Evolutionary conservation across 768 basidiomycete species (phyloP).

Genomic region (Russula dissimulans): DNA sequence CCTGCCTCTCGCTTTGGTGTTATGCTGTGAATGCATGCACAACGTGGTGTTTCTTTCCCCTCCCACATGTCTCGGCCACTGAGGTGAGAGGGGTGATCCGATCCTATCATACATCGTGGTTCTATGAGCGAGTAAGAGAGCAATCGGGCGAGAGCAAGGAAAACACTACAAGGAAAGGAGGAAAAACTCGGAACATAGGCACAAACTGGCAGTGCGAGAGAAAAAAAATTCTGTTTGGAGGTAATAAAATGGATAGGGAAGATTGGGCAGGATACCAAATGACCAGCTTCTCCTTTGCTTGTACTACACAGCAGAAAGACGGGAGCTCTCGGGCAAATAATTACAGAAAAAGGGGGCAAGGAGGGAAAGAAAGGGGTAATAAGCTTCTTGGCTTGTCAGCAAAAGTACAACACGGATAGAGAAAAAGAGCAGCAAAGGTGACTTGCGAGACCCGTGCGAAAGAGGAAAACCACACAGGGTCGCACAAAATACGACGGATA

Average conservation of each 20-base stretch:
- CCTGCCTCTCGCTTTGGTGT: background rate
- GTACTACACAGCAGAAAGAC: background rate
- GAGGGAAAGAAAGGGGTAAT: background rate
- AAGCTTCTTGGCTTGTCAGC: background rate
- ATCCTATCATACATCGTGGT: conserved; percentile 11
- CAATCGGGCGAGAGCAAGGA: conserved; percentile 3
- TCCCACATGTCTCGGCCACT: background rate
- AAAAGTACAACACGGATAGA: conserved; percentile 5
- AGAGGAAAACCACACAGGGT: background rate
- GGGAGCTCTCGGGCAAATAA: background rate
- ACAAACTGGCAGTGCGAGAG: background rate
- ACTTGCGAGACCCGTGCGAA: conserved; percentile 5
- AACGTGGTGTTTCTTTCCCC: background rate
- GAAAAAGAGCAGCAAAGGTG: background rate
- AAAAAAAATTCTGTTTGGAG: background rate
- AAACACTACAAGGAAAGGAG: background rate
- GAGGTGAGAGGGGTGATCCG: background rate
- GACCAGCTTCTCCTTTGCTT: conserved; percentile 4
- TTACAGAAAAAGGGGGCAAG: background rate
- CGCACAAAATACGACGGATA: background rate
- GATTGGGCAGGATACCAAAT: background rate
- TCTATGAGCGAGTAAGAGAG: conserved; percentile 11
- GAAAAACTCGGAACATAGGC: background rate
- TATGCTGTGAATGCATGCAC: background rate
- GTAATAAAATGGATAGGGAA: background rate